Percentiles rank a stretch among this genome's conserved stretches.
These are phyloP conservation scores for Penicillium sp. DNA, from an alignment of 2,329 filamentous ascomycete genomes.

Conservation along the genomic window DNA sequence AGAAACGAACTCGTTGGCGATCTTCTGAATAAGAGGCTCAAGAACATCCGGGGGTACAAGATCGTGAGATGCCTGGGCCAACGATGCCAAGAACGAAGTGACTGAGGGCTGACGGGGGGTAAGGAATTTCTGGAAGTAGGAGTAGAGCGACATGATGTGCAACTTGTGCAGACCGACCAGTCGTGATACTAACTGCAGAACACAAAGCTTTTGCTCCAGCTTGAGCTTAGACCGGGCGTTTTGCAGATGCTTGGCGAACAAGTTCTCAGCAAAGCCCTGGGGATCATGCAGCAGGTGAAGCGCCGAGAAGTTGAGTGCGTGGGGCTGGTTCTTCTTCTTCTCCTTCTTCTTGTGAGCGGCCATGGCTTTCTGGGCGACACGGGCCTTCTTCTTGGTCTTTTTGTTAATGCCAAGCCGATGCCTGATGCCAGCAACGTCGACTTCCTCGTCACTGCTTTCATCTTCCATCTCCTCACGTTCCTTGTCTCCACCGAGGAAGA, in stretches of 20 bases:
- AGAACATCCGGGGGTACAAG: constrained; percentile 89
- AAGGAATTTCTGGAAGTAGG: constrained; percentile 91
- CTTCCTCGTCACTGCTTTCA: constrained; percentile 75
- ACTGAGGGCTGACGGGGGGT: constrained; percentile 86
- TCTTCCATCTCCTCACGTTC: constrained; percentile 92
- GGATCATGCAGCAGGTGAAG: constrained; percentile 92
- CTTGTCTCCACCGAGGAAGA: constrained; percentile 95
- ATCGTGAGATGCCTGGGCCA: constrained; percentile 88
- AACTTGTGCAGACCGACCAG: constrained; percentile 91
- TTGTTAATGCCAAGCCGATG: constrained; percentile 93
- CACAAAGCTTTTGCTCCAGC: constrained; percentile 84
- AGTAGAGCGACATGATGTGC: constrained; percentile 86
- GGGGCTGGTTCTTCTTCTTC: constrained; percentile 82
- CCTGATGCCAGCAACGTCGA: constrained; percentile 77
- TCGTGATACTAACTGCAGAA: constrained; percentile 85
- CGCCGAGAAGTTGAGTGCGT: constrained; percentile 92
- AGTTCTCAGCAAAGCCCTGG: constrained; percentile 84
- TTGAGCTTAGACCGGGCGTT: constrained; percentile 81
- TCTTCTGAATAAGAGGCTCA: constrained; percentile 88
- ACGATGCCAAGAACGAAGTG: constrained; percentile 86
- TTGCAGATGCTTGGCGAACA: constrained; percentile 90
- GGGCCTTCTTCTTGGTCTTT: constrained; percentile 85
- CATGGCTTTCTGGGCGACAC: constrained; percentile 75
- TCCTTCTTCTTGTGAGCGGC: constrained; percentile 80
- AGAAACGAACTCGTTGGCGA: constrained; percentile 97